Percentiles rank a stretch among this genome's conserved stretches.
These are phyloP conservation scores for Daphne laureola DNA, from an alignment of 441 rosid genomes.

Conservation along the genomic window DNA sequence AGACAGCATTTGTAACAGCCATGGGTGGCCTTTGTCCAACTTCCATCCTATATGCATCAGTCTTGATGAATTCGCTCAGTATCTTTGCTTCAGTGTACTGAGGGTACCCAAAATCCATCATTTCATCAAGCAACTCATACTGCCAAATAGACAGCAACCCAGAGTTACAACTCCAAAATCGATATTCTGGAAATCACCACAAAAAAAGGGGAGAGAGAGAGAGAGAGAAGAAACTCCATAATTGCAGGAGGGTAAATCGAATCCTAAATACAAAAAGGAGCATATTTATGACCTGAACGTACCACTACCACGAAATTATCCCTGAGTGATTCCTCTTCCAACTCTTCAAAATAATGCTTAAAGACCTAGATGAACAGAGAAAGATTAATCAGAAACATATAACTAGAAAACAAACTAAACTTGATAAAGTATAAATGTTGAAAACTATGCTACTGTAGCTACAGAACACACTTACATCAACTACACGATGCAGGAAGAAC, in stretches of 20 bases:
- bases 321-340: constrained; percentile 56
- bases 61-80: constrained; percentile 59
- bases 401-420: background rate
- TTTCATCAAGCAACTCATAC: constrained; percentile 70
- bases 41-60: constrained; percentile 70
- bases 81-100: constrained; percentile 61
- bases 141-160: constrained; percentile 17
- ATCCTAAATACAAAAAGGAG: background rate
- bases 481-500: constrained; percentile 41
- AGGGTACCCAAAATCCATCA: constrained; percentile 71
- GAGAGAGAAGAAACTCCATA: too few relatives aligned
- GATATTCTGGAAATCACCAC: too few relatives aligned
- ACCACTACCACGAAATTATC: constrained; percentile 68
- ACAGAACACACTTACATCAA: constrained; percentile 38
- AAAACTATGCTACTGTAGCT: background rate
- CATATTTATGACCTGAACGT: constrained; percentile 11
- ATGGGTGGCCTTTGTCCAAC: constrained; percentile 65
- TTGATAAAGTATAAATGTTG: background rate
- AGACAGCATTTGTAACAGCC: constrained; percentile 74
- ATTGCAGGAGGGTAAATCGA: background rate
- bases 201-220: too few relatives aligned
- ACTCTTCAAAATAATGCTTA: constrained; percentile 51
- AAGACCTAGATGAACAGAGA: constrained; percentile 27
- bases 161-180: background rate
- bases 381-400: background rate